Evolutionary conservation across 108 stramenopile genomes (phyloP), one percentile per base, ranked within the genome.

Genomic region (Nitzschia inconspicua): DNA sequence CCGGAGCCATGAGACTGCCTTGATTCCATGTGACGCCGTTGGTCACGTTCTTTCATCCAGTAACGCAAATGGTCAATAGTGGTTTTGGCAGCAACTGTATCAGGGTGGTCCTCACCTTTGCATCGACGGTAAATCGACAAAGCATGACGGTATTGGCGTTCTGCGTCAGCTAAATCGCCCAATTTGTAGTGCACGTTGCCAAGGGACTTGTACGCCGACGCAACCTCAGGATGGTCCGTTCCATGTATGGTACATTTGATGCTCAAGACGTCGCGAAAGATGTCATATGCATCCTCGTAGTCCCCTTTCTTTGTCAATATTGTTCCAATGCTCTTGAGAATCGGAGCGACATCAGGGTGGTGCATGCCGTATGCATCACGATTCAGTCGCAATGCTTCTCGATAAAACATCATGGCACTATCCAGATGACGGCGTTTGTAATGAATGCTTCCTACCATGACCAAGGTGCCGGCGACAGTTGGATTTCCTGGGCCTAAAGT

Each of bases 131-230:
- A 83, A 26, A 88, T 88, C 31, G 57, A 78, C 26, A 88, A 58
- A 18, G 87, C 87, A 60, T 85, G 79, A n/a, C 82, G 65, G 54
- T 88, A 88, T 56, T 85, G 77, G 24, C 74, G 66, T 49, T 85
- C 82, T 6, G 87, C 87, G 63, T 80, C 80, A 3, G 66, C 74
- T 35, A 88, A 62, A 28, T 88, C 84, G 8, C 87, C 87, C 20
- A 84, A 63, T 55, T 88, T 82, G 79, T 85, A 88, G 59, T 88
- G 87, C n/a, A 88, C 81, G 55, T 88, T 88, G n/a, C 87, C 87
- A 40, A 88, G 67, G 23, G 75, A 57, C 48, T 88, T 88, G 79
- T 88, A 84, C 3, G 87, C 82, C 63, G 75, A 73, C 9, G 87
- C 87, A 4, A 85, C 84, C 65, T 88, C 87, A n/a, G 83, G 82